These are phyloP conservation scores for Moniliophthora roreri DNA, from an alignment of 1,284 basidiomycete genomes.

Conservation along the genomic window DNA sequence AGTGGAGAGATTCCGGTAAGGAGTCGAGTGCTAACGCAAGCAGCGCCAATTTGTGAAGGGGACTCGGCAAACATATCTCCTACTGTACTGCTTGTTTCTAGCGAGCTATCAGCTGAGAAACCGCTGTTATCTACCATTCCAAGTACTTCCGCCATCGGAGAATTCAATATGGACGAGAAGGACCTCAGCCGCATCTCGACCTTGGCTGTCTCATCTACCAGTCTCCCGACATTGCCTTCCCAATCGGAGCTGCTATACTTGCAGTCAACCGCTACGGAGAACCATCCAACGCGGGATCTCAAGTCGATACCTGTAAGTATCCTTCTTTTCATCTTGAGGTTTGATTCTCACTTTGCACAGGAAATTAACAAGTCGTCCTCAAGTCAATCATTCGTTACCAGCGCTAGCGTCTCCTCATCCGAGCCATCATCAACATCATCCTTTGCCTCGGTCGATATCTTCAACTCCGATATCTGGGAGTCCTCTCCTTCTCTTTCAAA, in stretches of 20 bases:
- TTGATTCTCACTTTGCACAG: too few relatives aligned
- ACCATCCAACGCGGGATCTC: too few relatives aligned
- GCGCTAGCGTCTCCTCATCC: background rate
- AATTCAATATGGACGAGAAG: background rate
- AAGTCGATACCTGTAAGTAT: background rate
- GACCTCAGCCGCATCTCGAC: background rate
- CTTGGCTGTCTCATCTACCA: background rate
- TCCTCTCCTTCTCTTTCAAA: background rate
- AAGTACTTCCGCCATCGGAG: background rate
- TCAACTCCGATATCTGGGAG: background rate
- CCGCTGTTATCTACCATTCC: background rate
- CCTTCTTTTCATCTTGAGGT: background rate
- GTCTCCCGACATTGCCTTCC: background rate
- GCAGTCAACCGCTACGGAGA: too few relatives aligned
- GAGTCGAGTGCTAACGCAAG: slow-evolving; percentile 14
- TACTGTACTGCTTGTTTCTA: background rate
- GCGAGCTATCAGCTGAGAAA: background rate
- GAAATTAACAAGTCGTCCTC: background rate
- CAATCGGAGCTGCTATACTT: too few relatives aligned
- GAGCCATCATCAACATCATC: background rate
- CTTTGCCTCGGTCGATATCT: background rate
- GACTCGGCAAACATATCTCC: background rate
- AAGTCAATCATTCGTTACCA: background rate
- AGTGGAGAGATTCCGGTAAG: slow-evolving; percentile 20
- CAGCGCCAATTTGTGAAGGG: background rate